Evolutionary conservation across 2,329 filamentous ascomycete species (phyloP).

Genomic region (Colletotrichum shisoi): DNA sequence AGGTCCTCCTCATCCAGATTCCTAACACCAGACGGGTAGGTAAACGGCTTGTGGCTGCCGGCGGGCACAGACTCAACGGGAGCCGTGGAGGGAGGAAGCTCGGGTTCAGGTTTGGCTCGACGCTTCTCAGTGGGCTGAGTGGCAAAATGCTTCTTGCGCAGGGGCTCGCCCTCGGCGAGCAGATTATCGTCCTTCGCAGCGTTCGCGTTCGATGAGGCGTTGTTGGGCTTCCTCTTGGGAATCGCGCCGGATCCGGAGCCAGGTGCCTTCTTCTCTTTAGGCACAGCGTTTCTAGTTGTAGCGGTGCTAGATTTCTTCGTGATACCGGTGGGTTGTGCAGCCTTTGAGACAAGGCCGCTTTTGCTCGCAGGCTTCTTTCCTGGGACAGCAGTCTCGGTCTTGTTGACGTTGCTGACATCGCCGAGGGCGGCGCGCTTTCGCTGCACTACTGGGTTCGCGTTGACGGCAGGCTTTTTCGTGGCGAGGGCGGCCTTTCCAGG

Average conservation of each 20-base stretch:
- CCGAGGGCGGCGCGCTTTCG: conserved; percentile 86
- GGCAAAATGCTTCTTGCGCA: conserved; percentile 69
- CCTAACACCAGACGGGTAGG: conserved; percentile 54
- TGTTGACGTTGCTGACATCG: conserved; percentile 94
- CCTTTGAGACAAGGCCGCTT: conserved; percentile 78
- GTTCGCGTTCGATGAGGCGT: conserved; percentile 73
- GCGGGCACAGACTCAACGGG: conserved; percentile 38
- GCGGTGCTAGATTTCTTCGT: conserved; percentile 71
- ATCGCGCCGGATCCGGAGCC: conserved; percentile 76
- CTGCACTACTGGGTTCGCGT: conserved; percentile 55
- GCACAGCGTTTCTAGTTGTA: conserved; percentile 69
- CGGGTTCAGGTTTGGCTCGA: conserved; percentile 44
- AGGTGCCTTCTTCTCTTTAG: conserved; percentile 77
- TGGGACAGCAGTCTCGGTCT: conserved; percentile 71
- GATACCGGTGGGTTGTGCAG: conserved; percentile 80
- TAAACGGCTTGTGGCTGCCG: conserved; percentile 39
- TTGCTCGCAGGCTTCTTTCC: conserved; percentile 78
- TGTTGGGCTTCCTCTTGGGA: conserved; percentile 61
- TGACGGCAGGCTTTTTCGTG: conserved; percentile 70
- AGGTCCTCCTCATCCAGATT: conserved; percentile 86
- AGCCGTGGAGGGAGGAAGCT: conserved; percentile 31
- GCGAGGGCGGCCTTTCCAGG: conserved; percentile 71
- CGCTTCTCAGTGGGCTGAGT: conserved; percentile 46
- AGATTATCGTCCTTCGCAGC: conserved; percentile 71
- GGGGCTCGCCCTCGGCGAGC: conserved; percentile 71